A percentile compares a stretch with the other conserved stretches of the same genome.
Conservation (phyloP, 2,329 filamentous ascomycete genomes). For the Tolypocladium ovalisporum region DNA sequence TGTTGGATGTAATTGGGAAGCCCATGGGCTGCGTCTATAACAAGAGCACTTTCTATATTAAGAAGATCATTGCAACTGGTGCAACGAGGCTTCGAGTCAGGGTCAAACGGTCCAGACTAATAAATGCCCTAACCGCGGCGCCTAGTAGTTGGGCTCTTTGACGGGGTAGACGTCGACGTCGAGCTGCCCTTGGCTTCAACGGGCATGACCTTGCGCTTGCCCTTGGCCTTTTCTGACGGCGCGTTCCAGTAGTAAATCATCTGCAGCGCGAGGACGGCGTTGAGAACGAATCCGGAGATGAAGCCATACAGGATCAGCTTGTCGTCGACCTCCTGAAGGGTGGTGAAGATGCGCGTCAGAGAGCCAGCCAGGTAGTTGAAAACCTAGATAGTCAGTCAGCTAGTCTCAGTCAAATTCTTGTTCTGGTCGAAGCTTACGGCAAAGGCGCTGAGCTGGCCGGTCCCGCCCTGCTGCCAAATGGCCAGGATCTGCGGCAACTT, state of each 20-base stretch:
- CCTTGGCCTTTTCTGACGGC: conserved; percentile 35
- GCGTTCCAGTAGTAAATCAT: conserved; percentile 96
- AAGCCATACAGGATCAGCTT: conserved; percentile 94
- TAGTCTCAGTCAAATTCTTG: not conserved
- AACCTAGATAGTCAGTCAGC: conserved; percentile 44
- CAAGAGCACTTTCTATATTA: not conserved
- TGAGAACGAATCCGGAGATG: conserved; percentile 82
- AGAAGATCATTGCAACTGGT: not conserved
- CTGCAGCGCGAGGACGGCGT: conserved; percentile 74
- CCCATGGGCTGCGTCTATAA: not conserved
- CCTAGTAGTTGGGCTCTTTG: conserved; percentile 32
- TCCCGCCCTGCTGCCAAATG: conserved; percentile 75
- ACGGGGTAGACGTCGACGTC: conserved; percentile 23
- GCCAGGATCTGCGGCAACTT: conserved; percentile 90
- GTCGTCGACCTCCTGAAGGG: conserved; percentile 93
- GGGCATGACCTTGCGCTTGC: conserved; percentile 26
- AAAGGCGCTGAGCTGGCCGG: conserved; percentile 92
- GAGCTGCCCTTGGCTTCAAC: conserved; percentile 15
- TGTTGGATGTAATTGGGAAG: too few species aligned
- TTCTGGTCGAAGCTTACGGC: conserved; percentile 51
- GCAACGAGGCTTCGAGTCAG: conserved; percentile 2
- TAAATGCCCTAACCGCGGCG: conserved; percentile 24
- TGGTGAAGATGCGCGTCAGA: conserved; percentile 92
- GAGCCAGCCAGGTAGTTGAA: conserved; percentile 97
- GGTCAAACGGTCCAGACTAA: conserved; percentile 2